These are phyloP conservation scores for Diaporthe capsici DNA, from an alignment of 2,329 filamentous ascomycete genomes.

Conservation along the genomic window DNA sequence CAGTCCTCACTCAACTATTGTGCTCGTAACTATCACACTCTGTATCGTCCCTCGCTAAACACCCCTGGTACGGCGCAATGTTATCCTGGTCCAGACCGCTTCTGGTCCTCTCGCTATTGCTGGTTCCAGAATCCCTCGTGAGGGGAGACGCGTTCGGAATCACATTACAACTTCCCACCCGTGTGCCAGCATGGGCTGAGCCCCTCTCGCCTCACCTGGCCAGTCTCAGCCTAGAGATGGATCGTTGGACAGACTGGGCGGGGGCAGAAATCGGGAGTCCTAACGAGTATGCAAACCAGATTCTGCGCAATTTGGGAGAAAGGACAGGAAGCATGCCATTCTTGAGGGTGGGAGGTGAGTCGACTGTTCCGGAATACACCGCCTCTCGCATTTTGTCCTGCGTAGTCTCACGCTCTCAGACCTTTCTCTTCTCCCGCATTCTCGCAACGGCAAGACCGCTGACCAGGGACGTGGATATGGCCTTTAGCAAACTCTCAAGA, in stretches of 20 bases:
- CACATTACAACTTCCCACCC: conserved; percentile 1
- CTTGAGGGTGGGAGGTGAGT: conserved; percentile 8
- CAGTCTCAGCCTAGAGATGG: conserved; percentile 14
- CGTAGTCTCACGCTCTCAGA: background rate
- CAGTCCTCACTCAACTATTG: background rate
- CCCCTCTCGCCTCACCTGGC: conserved; percentile 17
- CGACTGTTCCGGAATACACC: background rate
- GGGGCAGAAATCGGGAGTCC: conserved; percentile 16
- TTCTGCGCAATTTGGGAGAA: conserved; percentile 8
- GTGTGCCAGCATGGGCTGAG: conserved; percentile 2
- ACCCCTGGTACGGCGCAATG: background rate
- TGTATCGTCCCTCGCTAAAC: background rate
- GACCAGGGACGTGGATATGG: background rate
- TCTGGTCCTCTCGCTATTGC: background rate
- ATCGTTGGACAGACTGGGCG: conserved; percentile 10
- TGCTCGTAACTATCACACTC: background rate
- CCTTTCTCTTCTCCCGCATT: background rate
- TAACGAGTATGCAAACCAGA: background rate
- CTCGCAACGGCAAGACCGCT: background rate
- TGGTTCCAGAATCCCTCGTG: background rate
- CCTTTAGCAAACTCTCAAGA: conserved; percentile 10
- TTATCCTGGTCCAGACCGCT: background rate
- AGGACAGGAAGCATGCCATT: background rate
- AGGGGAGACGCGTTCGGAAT: background rate
- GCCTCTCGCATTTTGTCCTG: background rate